phyloP scores from a whole-genome alignment of 2,329 filamentous ascomycete genomes.

The Venturia oleaginea region DNA sequence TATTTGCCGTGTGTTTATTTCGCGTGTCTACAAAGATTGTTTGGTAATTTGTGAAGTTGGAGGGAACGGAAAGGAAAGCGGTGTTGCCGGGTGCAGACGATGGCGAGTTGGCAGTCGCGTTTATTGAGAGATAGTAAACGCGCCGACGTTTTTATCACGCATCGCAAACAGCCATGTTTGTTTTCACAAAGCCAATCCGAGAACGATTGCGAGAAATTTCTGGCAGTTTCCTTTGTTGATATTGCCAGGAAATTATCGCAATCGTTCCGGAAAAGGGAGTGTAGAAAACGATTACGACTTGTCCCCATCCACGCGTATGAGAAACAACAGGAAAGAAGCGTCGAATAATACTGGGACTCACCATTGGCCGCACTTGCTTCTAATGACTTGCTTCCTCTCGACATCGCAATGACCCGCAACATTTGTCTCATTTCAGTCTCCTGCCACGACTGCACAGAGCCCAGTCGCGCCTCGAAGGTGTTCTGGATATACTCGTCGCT shows the following conservation, averaged over 20 bases:
- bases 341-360: slow-evolving; percentile 19
- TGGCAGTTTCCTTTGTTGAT: neutral
- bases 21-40: too few relatives aligned
- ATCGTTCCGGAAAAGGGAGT: neutral
- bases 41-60: neutral
- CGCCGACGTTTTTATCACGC: too few relatives aligned
- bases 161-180: neutral
- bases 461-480: slow-evolving; percentile 49
- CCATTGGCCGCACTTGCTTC: slow-evolving; percentile 48
- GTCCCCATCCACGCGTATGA: neutral
- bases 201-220: neutral
- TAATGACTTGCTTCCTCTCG: slow-evolving; percentile 49
- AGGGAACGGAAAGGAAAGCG: neutral
- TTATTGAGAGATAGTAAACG: neutral
- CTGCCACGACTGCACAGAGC: slow-evolving; percentile 43
- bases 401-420: slow-evolving; percentile 51
- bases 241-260: neutral
- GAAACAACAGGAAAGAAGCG: neutral
- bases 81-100: neutral
- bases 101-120: neutral
- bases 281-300: too few relatives aligned
- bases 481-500: slow-evolving; percentile 55
- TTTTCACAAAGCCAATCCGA: neutral
- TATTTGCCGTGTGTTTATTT: neutral
- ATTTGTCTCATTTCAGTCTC: slow-evolving; percentile 48